Evolutionary conservation across 768 basidiomycete species (phyloP), one percentile per base, ranked within the genome.

Genomic region (Termitomyces sp.): DNA sequence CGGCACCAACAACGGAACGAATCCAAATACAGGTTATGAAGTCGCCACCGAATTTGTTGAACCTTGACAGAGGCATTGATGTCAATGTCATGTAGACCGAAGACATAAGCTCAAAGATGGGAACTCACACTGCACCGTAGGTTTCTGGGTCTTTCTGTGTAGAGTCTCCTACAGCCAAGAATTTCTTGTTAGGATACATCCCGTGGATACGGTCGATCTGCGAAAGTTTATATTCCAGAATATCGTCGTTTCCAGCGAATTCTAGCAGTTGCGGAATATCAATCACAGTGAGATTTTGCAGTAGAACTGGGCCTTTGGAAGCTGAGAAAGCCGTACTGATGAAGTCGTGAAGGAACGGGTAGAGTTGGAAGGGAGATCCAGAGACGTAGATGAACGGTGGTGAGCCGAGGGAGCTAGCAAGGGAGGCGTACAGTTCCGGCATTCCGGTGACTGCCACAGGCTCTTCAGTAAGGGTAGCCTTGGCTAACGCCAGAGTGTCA

Each of bases 81-180:
- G 3, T 53, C 20, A 53, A 38, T 38, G 13, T 13, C 36, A 24
- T 38, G 15, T 20, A 8, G 20, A 38, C n/a, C n/a, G 33, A 20
- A 22, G 15, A 38, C 35, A 22, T n/a, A 15, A 38, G n/a, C n/a
- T n/a, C n/a, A n/a, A n/a, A n/a, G 15, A 53, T 20, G 8, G 42
- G 38, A 24, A 74, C 77, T 66, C 57, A 80, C 78, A 75, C 74
- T 63, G 71, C 73, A 40, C 69, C 79, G 66, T 81, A 80, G 11
- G 74, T 76, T 64, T 81, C 79, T 4, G 79, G 79, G 60, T 81
- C 79, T 64, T 74, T 76, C 65, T 81, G 74, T 13, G 78, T 79
- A 12, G 79, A 81, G 66, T 81, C 79, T 8, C 79, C 79, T 35
- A 81, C 69, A 6, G 71, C 68, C 54, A 81, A 61, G 66, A 76